Conservation (phyloP, 306 rosid genomes). For the Medicago truncatula region MtrunA17r5.0-ANR NC_053042.1:20409501-20410000, state of each 20-base stretch:
- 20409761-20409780: background rate
- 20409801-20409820: constrained; percentile 14
- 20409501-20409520: too few species aligned
- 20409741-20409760: background rate
- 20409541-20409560: too few species aligned
- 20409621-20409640: background rate
- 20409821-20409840: background rate
- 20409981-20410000: constrained; percentile 17
- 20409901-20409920: constrained; percentile 1
- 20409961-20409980: constrained; percentile 30
- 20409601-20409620: background rate
- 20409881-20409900: background rate
- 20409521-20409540: too few species aligned
- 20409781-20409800: constrained; percentile 6
- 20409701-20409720: background rate
- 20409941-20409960: background rate
- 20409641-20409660: background rate
- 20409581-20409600: background rate
- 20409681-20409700: background rate
- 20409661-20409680: background rate
- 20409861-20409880: background rate
- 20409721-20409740: background rate
- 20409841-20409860: background rate
- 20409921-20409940: constrained; percentile 17
- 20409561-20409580: background rate